Evolutionary conservation across 2,329 filamentous ascomycete species (phyloP).

Genomic region (Xylariaceae sp.): DNA sequence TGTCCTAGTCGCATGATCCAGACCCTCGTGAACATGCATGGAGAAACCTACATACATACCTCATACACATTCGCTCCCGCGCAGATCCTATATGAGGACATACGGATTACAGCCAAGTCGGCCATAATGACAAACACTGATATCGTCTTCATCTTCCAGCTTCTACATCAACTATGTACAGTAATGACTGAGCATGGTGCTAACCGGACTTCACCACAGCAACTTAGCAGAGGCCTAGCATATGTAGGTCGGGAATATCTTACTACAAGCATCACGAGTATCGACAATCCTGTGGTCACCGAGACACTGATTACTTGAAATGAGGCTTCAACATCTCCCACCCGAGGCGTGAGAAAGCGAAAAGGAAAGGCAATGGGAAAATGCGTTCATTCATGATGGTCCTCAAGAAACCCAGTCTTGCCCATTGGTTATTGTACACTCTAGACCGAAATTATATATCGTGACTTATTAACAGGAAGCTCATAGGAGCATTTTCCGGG

Average conservation of each 20-base stretch:
- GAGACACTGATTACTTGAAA: neutral
- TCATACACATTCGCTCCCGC: too few relatives aligned
- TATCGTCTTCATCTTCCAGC: too few relatives aligned
- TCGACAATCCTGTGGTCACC: neutral
- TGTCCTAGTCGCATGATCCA: too few relatives aligned
- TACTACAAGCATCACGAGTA: neutral
- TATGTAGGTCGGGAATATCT: neutral
- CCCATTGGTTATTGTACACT: constrained; percentile 16
- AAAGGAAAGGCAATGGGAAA: neutral
- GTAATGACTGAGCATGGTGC: neutral
- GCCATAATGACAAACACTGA: too few relatives aligned
- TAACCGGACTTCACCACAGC: neutral
- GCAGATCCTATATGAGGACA: too few relatives aligned
- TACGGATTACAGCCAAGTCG: too few relatives aligned
- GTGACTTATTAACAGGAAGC: constrained; percentile 10
- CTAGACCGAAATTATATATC: constrained; percentile 13
- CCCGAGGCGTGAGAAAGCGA: neutral
- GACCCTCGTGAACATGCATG: too few relatives aligned
- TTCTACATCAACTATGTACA: neutral
- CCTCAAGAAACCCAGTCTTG: constrained; percentile 6
- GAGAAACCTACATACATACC: too few relatives aligned
- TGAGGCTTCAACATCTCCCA: neutral
- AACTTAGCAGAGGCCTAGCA: neutral
- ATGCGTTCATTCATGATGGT: constrained; percentile 3
- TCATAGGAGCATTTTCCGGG: constrained; percentile 69